phyloP scores from a whole-genome alignment of 805 yeast genomes.

The Candida hispaniensis region DNA sequence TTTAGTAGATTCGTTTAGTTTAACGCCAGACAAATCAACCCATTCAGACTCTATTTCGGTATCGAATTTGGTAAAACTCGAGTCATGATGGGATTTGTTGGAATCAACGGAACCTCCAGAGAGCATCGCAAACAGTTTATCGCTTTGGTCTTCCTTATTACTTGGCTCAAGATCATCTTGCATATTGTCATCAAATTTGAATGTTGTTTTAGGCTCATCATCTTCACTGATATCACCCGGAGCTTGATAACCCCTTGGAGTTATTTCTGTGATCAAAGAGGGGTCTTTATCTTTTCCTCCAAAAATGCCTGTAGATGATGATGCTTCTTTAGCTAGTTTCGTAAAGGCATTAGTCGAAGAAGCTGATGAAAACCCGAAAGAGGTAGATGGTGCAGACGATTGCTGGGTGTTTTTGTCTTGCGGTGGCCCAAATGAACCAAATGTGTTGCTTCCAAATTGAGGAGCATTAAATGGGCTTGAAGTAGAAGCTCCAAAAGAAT shows the following conservation, averaged over 20 bases:
- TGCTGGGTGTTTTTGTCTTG: too few relatives aligned
- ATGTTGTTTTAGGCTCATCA: conserved; percentile 1
- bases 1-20: not conserved
- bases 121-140: not conserved
- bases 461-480: conserved; percentile 2
- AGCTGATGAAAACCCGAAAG: conserved; percentile 1
- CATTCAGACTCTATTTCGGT: conserved; percentile 7
- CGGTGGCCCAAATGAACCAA: conserved; percentile 2
- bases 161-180: conserved; percentile 12
- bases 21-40: conserved; percentile 1
- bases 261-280: not conserved
- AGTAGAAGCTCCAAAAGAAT: conserved; percentile 1
- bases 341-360: conserved; percentile 1
- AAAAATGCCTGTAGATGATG: conserved; percentile 3
- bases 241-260: not conserved
- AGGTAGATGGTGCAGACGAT: too few relatives aligned
- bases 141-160: conserved; percentile 9
- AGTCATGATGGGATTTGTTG: conserved; percentile 9
- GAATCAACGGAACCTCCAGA: not conserved
- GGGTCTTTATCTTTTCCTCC: not conserved
- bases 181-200: conserved; percentile 11
- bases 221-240: conserved; percentile 9
- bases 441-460: conserved; percentile 6
- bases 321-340: conserved; percentile 1
- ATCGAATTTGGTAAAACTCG: conserved; percentile 15